Percentiles rank a stretch among this genome's conserved stretches.
phyloP scores from a whole-genome alignment of 225 moss, liverwort and hornwort species.

The Ulota crispa region DNA sequence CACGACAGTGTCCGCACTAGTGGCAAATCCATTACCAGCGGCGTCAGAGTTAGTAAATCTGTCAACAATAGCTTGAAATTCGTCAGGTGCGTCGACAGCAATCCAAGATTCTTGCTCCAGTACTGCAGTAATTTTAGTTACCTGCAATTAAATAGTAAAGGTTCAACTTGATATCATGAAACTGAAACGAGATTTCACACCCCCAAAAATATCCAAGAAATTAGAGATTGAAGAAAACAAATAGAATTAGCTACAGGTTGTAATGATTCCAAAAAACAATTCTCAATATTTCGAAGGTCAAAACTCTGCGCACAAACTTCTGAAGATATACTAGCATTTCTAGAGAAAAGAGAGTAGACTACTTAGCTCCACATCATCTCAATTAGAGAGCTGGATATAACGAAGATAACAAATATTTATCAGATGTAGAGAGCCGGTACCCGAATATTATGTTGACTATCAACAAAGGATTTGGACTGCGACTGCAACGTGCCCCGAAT shows the following conservation, averaged over 20 bases:
- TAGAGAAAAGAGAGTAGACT: background rate
- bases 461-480: slow-evolving; percentile 97
- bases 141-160: slow-evolving; percentile 46
- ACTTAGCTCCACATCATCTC: background rate
- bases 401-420: background rate
- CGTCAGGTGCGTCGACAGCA: slow-evolving; percentile 89
- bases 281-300: background rate
- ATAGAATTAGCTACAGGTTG: background rate
- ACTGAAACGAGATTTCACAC: background rate
- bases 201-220: background rate
- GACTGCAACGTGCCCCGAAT: slow-evolving; percentile 96
- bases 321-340: background rate
- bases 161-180: background rate
- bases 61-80: slow-evolving; percentile 90
- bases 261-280: background rate
- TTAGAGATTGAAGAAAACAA: background rate
- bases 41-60: slow-evolving; percentile 62
- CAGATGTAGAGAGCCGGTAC: slow-evolving; percentile 33
- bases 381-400: background rate
- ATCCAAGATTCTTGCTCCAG: slow-evolving; percentile 99
- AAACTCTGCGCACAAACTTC: slow-evolving; percentile 1
- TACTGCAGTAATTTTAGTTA: slow-evolving; percentile 84
- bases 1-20: slow-evolving; percentile 39
- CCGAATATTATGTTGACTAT: slow-evolving; percentile 84
- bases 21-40: slow-evolving; percentile 49